Base-by-base conservation (phyloP, 345 rosid species). In the Mercurialis annua region DNA sequence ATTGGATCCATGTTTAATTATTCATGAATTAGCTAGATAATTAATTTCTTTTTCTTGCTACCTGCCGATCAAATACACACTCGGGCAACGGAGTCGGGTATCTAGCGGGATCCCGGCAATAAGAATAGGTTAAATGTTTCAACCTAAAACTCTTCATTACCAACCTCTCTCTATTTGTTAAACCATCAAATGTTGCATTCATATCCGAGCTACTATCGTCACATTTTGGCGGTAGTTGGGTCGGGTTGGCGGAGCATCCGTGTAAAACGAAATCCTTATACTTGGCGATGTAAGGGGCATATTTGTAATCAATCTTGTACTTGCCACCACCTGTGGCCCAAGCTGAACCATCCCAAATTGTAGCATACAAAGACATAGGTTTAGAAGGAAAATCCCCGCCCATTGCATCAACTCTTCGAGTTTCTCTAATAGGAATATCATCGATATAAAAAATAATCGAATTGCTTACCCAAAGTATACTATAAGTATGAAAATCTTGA, bases 321-420 rank as follows among this genome's bases (percentile, higher is more conserved):
- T 43, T 62, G 49, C 76, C 67, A 20, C 72, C 73, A 10, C 10
- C 9, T 4, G 72, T 76, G 18, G 70, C 73, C 76, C 76, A 63
- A 42, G 11, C n/a, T 5, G 76, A 72, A 14, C 76, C 67, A 21
- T 72, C 76, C 73, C 76, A 76, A 6, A 67, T 57, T 2, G 76
- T 76, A 20, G 71, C 76, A 12, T 62, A 69, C 47, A 69, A 33
- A 30, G 67, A 58, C 74, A 73, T 62, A 1, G 69, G 71, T 29
- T 77, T 77, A 0, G 75, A 69, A 14, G 68, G 74, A 36, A 51
- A 69, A 24, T 77, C 74, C 30, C 72, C 74, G 1, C 66, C 63
- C 69, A 61, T 69, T 3, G 56, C 66, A 5, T 38, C 48, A 29
- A 56, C 16, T 15, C 17, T 72, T 47, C 1, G 30, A 15, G 31